Evolutionary conservation across 140 eudicot species (phyloP).

Genomic region (Oenanthe javanica): DNA sequence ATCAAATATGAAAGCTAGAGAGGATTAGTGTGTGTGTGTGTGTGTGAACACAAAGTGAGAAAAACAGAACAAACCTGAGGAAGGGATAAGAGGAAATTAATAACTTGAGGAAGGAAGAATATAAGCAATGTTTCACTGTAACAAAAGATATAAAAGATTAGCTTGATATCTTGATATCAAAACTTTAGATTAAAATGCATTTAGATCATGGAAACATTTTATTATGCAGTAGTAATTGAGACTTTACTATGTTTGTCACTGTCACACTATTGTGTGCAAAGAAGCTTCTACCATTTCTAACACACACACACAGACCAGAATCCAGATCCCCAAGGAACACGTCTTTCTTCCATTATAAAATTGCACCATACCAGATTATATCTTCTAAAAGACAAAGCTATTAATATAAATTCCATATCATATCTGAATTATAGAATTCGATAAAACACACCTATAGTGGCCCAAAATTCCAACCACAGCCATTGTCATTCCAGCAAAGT

Average conservation of each 20-base stretch:
- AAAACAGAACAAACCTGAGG: conserved; percentile 65
- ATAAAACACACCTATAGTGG: conserved; percentile 64
- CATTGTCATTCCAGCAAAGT: conserved; percentile 98
- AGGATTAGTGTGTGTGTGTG: too few species aligned
- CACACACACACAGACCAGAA: neutral
- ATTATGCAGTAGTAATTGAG: neutral
- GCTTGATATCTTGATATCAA: neutral
- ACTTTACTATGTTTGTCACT: neutral
- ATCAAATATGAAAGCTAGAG: conserved; percentile 4
- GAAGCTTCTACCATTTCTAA: neutral
- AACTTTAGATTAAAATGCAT: neutral
- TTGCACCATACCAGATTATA: neutral
- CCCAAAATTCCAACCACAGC: conserved; percentile 98
- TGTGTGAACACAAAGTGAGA: neutral
- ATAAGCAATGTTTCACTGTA: conserved; percentile 90
- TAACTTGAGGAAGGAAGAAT: conserved; percentile 88
- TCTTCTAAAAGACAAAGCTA: neutral
- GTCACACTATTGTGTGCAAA: neutral
- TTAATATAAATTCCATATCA: neutral
- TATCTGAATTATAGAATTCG: neutral
- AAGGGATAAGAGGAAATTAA: conserved; percentile 81
- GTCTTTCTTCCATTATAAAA: neutral
- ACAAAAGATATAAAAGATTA: conserved; percentile 12
- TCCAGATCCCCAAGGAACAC: neutral
- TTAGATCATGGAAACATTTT: neutral